phyloP scores from a whole-genome alignment of 257 asterid species.

The Buddleja alternifolia region DNA sequence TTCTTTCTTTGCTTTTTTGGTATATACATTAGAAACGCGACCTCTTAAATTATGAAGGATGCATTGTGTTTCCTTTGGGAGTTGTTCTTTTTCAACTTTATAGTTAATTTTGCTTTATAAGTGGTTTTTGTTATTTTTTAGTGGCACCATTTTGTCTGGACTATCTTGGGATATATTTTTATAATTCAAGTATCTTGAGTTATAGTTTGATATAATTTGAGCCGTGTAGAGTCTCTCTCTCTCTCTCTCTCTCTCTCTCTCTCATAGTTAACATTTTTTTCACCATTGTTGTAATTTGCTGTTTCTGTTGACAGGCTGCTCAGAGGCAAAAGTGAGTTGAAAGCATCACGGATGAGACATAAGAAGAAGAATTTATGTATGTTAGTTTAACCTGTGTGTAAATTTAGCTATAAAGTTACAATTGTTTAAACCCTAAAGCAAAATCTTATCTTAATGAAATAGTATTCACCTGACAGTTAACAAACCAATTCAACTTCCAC shows the following conservation, averaged over 20 bases:
- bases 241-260: no score
- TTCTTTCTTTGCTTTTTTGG: not conserved
- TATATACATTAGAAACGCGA: not conserved
- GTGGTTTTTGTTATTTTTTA: not conserved
- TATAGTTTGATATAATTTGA: no score
- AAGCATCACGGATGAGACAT: slow-evolving; percentile 9
- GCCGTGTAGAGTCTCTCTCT: no score
- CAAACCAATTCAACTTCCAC: slow-evolving; percentile 16
- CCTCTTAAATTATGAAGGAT: not conserved
- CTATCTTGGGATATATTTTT: not conserved
- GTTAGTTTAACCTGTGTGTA: not conserved
- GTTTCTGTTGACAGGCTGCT: slow-evolving; percentile 33
- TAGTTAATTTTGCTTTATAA: not conserved
- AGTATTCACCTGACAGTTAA: slow-evolving; percentile 17
- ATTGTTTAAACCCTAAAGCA: not conserved
- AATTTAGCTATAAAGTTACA: not conserved
- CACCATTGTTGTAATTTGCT: not conserved
- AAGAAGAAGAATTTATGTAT: slow-evolving; percentile 2
- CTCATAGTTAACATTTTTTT: not conserved
- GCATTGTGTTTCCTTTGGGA: not conserved
- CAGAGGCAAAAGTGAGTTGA: slow-evolving; percentile 37
- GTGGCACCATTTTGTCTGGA: not conserved
- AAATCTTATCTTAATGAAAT: not conserved
- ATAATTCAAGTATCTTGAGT: not conserved
- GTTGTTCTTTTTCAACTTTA: not conserved